Base-by-base conservation (phyloP, 208 protist species). In the Acanthamoeba sp. region DNA sequence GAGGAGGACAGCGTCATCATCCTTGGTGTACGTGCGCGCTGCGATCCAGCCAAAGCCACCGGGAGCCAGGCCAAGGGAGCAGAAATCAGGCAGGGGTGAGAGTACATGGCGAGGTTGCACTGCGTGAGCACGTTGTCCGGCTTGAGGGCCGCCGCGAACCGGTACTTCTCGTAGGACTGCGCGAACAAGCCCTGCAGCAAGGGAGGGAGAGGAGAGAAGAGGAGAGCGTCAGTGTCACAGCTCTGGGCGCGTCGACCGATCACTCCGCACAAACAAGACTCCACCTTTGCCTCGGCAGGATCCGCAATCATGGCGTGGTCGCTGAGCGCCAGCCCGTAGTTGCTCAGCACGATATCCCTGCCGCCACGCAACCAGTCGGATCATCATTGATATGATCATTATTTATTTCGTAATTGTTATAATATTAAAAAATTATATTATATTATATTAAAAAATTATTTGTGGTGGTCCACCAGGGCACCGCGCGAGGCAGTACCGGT, bases 291-390 rank as follows among this genome's bases (percentile, higher is more conserved):
- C 36, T 82, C 90, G 14, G 91, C 90, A 3, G 90, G 69, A 7
- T 38, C 24, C 2, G 57, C 52, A 38, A 94, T 45, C 90, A 94
- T 94, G 16, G 90, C 90, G 73, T 94, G 90, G 29, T 94, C 90
- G 69, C 90, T 94, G 24, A 94, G 90, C 16, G 90, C 90, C 18
- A 94, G 57, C 0, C 90, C 90, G 48, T 57, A 94, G 71, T 94
- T 94, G 71, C 90, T 94, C 64, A 94, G 66, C 57, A 94, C 90
- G 29, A 94, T 94, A 29, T 94, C 90, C 34, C 88, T 78, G 64
- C 14, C 18, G 3, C 12, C 52, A 59, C 52, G 9, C 22, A 59
- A 12, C 12, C 7, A 4, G 18, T n/a, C 16, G 18, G 18, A 27
- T 59, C n/a, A n/a, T n/a, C n/a, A n/a, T n/a, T n/a, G n/a, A n/a